Conservation (phyloP, 2,329 filamentous ascomycete species). For the Paecilomyces fulvus region DNA sequence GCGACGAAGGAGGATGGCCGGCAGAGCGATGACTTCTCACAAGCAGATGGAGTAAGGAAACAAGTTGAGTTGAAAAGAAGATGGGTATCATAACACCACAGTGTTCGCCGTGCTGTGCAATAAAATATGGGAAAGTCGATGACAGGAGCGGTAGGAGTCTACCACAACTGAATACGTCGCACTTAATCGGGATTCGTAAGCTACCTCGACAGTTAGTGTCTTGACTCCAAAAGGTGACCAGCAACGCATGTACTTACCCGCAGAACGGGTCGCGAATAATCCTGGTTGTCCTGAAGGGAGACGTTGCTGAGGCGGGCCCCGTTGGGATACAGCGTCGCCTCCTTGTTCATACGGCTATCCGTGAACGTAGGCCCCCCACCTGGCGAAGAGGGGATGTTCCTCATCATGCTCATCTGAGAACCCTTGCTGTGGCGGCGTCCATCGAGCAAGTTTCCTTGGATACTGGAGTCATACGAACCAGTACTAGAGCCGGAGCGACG, state of each 20-base stretch:
- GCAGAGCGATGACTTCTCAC: not conserved
- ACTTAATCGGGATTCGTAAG: conserved; percentile 28
- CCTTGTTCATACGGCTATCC: conserved; percentile 38
- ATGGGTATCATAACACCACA: conserved; percentile 33
- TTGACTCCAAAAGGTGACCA: not conserved
- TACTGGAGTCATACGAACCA: conserved; percentile 18
- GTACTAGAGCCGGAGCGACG: conserved; percentile 18
- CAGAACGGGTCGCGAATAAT: conserved; percentile 39
- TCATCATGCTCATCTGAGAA: conserved; percentile 27
- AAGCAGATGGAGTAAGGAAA: conserved; percentile 1
- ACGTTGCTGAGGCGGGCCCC: conserved; percentile 35
- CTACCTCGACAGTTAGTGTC: conserved; percentile 15
- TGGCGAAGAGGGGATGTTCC: conserved; percentile 16
- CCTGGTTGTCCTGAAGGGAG: conserved; percentile 40
- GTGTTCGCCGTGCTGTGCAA: conserved; percentile 21
- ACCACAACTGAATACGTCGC: not conserved
- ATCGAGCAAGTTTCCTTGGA: conserved; percentile 16
- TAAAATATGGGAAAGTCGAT: conserved; percentile 12
- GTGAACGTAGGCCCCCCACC: conserved; percentile 23
- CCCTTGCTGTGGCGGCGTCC: conserved; percentile 23
- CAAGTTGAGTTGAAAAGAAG: not conserved
- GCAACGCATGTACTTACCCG: conserved; percentile 22
- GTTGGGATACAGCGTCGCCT: conserved; percentile 31
- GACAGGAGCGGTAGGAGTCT: conserved; percentile 1
- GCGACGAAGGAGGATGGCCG: not conserved